These are phyloP conservation scores for Torulaspora maleeae DNA, from an alignment of 805 yeast species.

Conservation along the genomic window DNA sequence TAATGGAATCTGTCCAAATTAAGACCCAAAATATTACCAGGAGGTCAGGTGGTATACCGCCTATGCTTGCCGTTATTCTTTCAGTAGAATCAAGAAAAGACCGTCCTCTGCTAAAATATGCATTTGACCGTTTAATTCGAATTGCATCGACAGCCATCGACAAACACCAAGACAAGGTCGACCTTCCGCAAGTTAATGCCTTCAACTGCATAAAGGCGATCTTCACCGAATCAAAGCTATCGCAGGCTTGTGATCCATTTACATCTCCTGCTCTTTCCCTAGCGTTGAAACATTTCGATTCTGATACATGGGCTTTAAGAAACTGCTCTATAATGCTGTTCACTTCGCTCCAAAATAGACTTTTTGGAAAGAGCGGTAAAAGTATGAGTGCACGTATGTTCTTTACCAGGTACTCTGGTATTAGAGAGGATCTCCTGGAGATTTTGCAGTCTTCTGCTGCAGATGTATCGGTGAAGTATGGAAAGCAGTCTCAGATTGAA, in stretches of 20 bases:
- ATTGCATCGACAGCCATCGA: conserved; percentile 52
- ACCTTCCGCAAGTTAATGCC: conserved; percentile 91
- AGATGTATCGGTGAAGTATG: not conserved
- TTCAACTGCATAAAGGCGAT: conserved; percentile 76
- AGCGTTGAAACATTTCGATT: conserved; percentile 58
- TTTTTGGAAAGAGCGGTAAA: conserved; percentile 59
- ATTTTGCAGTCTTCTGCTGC: conserved; percentile 37
- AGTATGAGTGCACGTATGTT: conserved; percentile 58
- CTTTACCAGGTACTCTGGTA: conserved; percentile 57
- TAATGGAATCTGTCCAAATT: conserved; percentile 47
- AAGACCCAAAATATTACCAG: conserved; percentile 73
- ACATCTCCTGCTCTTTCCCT: conserved; percentile 56
- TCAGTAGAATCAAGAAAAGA: conserved; percentile 41
- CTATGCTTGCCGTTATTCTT: conserved; percentile 68
- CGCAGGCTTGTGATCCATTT: conserved; percentile 47
- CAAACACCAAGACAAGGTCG: conserved; percentile 51
- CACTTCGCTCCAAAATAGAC: conserved; percentile 71
- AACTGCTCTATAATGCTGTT: conserved; percentile 93
- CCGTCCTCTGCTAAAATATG: conserved; percentile 41
- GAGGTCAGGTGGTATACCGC: conserved; percentile 91
- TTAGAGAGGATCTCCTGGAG: conserved; percentile 46
- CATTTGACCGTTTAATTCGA: conserved; percentile 48
- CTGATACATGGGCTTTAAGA: conserved; percentile 76
- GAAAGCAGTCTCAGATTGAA: conserved; percentile 41
- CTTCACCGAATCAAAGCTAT: conserved; percentile 65